These are phyloP conservation scores for Fonsecaea pedrosoi DNA, from an alignment of 2,329 filamentous ascomycete genomes.

Conservation along the genomic window DNA sequence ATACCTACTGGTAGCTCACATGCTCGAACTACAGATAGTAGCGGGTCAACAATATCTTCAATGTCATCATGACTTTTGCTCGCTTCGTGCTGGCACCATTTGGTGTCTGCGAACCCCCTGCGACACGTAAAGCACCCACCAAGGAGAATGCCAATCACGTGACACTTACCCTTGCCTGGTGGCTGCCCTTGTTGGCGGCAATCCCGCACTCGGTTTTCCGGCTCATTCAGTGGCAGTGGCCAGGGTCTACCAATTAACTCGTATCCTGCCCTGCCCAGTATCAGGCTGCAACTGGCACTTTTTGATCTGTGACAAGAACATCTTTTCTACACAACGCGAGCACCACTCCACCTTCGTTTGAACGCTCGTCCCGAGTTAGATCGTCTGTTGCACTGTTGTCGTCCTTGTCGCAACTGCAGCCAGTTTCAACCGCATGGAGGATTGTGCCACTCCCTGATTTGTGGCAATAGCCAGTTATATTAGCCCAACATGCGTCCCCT, in stretches of 20 bases:
- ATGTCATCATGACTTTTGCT: constrained; percentile 1
- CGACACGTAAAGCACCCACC: not conserved
- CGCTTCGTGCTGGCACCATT: no score
- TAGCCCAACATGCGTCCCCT: constrained; percentile 53
- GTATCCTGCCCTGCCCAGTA: not conserved
- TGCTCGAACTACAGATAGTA: not conserved
- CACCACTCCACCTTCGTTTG: constrained; percentile 11
- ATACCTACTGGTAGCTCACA: not conserved
- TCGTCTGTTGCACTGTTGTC: not conserved
- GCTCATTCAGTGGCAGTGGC: constrained; percentile 2
- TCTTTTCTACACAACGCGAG: constrained; percentile 7
- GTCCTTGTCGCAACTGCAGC: constrained; percentile 4
- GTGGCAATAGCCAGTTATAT: constrained; percentile 18
- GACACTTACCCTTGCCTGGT: not conserved
- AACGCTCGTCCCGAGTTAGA: constrained; percentile 8
- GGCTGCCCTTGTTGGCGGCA: not conserved
- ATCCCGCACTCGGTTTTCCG: constrained; percentile 1
- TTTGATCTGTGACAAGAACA: constrained; percentile 3
- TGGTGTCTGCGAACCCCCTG: not conserved
- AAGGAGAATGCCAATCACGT: not conserved
- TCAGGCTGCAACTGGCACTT: constrained; percentile 15
- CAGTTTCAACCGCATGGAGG: constrained; percentile 28
- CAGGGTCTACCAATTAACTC: constrained; percentile 1
- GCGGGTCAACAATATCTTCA: not conserved
- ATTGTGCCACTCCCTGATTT: constrained; percentile 25